Conservation (phyloP, 1,284 basidiomycete genomes). For the Cutaneotrichosporon sp. region DNA sequence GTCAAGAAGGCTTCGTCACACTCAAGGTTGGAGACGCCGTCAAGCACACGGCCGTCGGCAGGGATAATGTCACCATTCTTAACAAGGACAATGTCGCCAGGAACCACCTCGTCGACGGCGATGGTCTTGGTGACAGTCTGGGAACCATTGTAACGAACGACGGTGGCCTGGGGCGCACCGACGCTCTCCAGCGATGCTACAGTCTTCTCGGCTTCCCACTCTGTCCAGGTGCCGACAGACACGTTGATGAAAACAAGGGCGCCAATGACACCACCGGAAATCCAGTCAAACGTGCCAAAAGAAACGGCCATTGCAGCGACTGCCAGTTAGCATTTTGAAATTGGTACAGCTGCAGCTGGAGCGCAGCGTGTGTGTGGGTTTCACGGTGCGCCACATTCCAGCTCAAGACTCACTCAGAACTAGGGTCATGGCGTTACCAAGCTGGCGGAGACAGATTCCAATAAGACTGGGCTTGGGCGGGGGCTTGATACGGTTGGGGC, state of each 20-base stretch:
- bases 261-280: slow-evolving; percentile 62
- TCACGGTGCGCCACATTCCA: too few relatives aligned
- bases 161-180: slow-evolving; percentile 57
- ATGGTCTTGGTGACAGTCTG: slow-evolving; percentile 49
- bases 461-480: slow-evolving; percentile 37
- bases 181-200: slow-evolving; percentile 49
- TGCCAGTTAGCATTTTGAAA: not conserved
- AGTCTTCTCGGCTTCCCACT: slow-evolving; percentile 52
- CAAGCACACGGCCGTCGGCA: slow-evolving; percentile 54
- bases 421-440: slow-evolving; percentile 48
- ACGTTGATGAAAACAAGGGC: slow-evolving; percentile 59
- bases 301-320: slow-evolving; percentile 60
- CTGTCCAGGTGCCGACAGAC: slow-evolving; percentile 46
- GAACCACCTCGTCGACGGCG: slow-evolving; percentile 58
- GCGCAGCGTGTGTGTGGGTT: too few relatives aligned
- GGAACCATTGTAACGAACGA: slow-evolving; percentile 50
- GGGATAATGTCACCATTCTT: slow-evolving; percentile 59
- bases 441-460: slow-evolving; percentile 39
- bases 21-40: slow-evolving; percentile 53
- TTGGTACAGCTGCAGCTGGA: too few relatives aligned
- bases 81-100: slow-evolving; percentile 58
- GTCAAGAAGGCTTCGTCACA: slow-evolving; percentile 65
- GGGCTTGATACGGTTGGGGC: slow-evolving; percentile 48
- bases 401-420: slow-evolving; percentile 38
- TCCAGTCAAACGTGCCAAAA: slow-evolving; percentile 60